phyloP scores from a whole-genome alignment of 169 alveolate species.

The Plasmodium sp. region DNA sequence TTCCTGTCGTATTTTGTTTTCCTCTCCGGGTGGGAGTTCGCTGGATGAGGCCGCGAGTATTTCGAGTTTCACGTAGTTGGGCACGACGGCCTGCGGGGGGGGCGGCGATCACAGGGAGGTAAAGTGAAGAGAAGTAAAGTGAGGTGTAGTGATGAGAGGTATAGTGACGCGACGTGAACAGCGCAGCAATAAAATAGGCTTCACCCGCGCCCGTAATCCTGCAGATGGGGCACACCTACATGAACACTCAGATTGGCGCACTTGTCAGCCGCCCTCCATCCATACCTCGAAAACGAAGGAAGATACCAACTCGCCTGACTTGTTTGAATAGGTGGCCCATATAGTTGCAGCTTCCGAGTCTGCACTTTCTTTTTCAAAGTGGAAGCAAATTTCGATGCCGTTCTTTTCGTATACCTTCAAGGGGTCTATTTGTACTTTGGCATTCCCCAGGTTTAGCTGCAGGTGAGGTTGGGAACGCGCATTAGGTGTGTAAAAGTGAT shows the following conservation, averaged over 20 bases:
- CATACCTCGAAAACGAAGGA: slow-evolving; percentile 69
- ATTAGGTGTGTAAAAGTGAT: not conserved
- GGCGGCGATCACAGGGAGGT: not conserved
- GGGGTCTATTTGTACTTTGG: slow-evolving; percentile 17
- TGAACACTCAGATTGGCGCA: not conserved
- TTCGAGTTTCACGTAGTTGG: slow-evolving; percentile 69
- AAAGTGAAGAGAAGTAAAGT: not conserved
- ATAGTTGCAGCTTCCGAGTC: slow-evolving; percentile 57
- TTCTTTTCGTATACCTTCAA: slow-evolving; percentile 61
- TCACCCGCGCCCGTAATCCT: not conserved
- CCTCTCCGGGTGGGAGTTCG: slow-evolving; percentile 48
- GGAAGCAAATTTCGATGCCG: slow-evolving; percentile 42
- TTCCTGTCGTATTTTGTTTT: slow-evolving; percentile 48
- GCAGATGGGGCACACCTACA: not conserved
- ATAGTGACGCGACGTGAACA: not conserved
- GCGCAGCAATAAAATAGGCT: not conserved
- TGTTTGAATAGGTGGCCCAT: slow-evolving; percentile 57
- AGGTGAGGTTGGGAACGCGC: not conserved
- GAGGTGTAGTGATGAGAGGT: no score
- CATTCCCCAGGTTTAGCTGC: slow-evolving; percentile 18
- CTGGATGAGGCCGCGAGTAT: slow-evolving; percentile 66
- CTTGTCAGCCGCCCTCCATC: not conserved
- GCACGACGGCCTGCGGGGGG: slow-evolving; percentile 59
- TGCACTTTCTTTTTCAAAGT: slow-evolving; percentile 60
- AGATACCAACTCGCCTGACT: slow-evolving; percentile 13